Evolutionary conservation across 169 alveolate genomes (phyloP).

Genomic region (Prorocentrum cordatum): DNA sequence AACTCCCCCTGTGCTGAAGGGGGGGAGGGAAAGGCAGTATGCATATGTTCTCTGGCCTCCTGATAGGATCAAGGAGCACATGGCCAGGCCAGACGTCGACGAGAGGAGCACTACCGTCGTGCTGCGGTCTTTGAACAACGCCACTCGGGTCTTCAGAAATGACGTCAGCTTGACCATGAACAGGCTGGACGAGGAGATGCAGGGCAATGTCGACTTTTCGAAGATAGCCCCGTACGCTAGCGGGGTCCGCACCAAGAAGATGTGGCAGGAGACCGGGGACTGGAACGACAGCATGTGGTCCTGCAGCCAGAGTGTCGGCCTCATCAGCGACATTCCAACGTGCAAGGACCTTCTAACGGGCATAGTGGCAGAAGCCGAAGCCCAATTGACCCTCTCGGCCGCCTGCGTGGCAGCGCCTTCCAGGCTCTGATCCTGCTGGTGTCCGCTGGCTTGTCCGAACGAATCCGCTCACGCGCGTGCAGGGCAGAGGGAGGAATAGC

Average conservation of each 20-base stretch:
- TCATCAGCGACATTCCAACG: slow-evolving; percentile 46
- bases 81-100: slow-evolving; percentile 13
- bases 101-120: slow-evolving; percentile 52
- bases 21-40: neutral
- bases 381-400: neutral
- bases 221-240: slow-evolving; percentile 16
- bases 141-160: slow-evolving; percentile 64
- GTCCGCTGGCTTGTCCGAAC: no score
- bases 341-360: slow-evolving; percentile 35
- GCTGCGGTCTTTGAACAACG: slow-evolving; percentile 30
- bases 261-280: slow-evolving; percentile 65
- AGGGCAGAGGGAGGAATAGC: no score
- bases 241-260: slow-evolving; percentile 29
- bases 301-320: slow-evolving; percentile 36
- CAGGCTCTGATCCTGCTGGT: slow-evolving; percentile 40
- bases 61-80: neutral
- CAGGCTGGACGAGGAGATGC: neutral
- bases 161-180: slow-evolving; percentile 2
- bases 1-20: no score
- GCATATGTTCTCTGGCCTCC: neutral
- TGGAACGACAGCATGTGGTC: slow-evolving; percentile 37
- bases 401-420: neutral
- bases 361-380: slow-evolving; percentile 26
- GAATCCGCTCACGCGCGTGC: no score
- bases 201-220: slow-evolving; percentile 35